Conservation (phyloP, 2,329 filamentous ascomycete genomes). For the Pseudocercospora macadamiae region DNA sequence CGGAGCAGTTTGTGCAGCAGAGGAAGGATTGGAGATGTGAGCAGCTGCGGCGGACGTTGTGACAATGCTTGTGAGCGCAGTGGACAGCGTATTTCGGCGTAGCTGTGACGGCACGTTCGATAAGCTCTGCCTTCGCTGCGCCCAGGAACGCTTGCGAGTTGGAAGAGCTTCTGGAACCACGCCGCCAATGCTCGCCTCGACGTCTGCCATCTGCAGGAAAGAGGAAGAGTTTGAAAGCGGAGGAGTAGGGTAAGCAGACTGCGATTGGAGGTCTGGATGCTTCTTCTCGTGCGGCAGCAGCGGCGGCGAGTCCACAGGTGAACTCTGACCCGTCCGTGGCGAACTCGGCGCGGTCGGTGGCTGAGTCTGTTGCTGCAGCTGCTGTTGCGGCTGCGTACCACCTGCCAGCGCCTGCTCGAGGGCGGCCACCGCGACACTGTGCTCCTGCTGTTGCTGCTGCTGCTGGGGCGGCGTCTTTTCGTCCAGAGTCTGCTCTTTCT, state of each 20-base stretch:
- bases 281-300: conserved; percentile 42
- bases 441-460: conserved; percentile 24
- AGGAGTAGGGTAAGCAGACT: conserved; percentile 44
- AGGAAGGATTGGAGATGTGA: conserved; percentile 70
- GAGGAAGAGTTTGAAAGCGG: conserved; percentile 47
- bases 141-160: conserved; percentile 32
- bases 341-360: conserved; percentile 42
- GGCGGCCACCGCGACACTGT: conserved; percentile 23
- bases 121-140: conserved; percentile 30
- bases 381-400: conserved; percentile 19
- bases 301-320: conserved; percentile 34
- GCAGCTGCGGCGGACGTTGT: conserved; percentile 67
- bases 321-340: conserved; percentile 28
- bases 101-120: conserved; percentile 32
- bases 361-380: conserved; percentile 18
- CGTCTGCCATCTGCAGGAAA: conserved; percentile 33
- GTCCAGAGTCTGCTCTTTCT: conserved; percentile 17
- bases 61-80: conserved; percentile 67
- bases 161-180: conserved; percentile 19
- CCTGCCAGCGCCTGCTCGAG: conserved; percentile 26
- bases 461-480: conserved; percentile 19
- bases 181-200: conserved; percentile 28
- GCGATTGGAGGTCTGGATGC: conserved; percentile 23
- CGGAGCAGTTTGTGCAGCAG: conserved; percentile 57
- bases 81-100: conserved; percentile 44